phyloP scores from a whole-genome alignment of 768 basidiomycete genomes.

The Heimioporus sp. region DNA sequence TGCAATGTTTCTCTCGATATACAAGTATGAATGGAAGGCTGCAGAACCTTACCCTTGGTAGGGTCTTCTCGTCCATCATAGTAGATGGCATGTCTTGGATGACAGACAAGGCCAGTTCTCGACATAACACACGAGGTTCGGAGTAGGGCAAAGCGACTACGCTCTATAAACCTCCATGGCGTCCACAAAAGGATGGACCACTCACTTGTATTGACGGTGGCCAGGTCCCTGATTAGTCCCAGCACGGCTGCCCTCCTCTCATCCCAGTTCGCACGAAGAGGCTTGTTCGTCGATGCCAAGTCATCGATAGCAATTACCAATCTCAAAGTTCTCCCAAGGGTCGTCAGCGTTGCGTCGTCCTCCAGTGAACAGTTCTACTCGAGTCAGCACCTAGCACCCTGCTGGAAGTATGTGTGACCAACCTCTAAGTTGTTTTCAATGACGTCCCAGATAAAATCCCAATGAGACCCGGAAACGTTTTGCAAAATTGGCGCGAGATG shows the following conservation, averaged over 20 bases:
- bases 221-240: constrained; percentile 58
- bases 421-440: constrained; percentile 90
- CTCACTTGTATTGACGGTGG: constrained; percentile 54
- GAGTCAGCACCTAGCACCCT: not conserved
- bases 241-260: constrained; percentile 52
- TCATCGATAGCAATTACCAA: constrained; percentile 70
- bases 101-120: constrained; percentile 65
- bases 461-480: constrained; percentile 82
- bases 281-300: constrained; percentile 68
- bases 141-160: constrained; percentile 34
- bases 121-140: constrained; percentile 62
- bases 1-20: constrained; percentile 28
- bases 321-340: constrained; percentile 66
- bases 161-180: not conserved
- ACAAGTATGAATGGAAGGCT: not conserved
- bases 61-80: constrained; percentile 59
- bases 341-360: constrained; percentile 56
- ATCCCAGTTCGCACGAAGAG: constrained; percentile 67
- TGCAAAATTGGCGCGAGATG: constrained; percentile 86
- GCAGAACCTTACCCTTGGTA: constrained; percentile 52
- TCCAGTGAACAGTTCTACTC: constrained; percentile 57
- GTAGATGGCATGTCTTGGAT: constrained; percentile 63
- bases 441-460: constrained; percentile 91
- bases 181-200: not conserved
- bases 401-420: constrained; percentile 11